These are phyloP conservation scores for Adansonia digitata DNA, from an alignment of 345 rosid species.

Conservation along the genomic window DNA sequence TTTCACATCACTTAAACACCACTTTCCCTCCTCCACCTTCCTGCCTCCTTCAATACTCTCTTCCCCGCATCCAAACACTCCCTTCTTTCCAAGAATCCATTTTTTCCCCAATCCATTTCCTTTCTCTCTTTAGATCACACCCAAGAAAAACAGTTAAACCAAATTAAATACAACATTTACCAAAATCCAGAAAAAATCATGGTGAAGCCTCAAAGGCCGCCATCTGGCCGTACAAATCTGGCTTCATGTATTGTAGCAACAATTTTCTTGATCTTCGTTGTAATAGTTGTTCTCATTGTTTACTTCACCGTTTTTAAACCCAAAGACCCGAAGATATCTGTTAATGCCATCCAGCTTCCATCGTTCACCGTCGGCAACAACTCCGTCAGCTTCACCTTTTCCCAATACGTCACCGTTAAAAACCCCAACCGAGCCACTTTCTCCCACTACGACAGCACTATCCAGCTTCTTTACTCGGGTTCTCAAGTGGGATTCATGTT, in stretches of 20 bases:
- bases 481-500: conserved; percentile 94
- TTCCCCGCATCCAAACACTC: not conserved
- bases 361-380: conserved; percentile 81
- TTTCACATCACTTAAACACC: not conserved
- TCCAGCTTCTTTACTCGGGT: conserved; percentile 88
- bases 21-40: too few relatives aligned
- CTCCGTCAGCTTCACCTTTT: conserved; percentile 83
- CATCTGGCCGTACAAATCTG: conserved; percentile 67
- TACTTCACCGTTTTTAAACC: conserved; percentile 95
- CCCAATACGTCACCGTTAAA: conserved; percentile 77
- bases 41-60: too few relatives aligned
- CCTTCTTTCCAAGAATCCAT: not conserved
- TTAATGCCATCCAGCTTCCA: conserved; percentile 71
- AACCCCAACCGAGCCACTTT: conserved; percentile 86
- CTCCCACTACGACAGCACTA: conserved; percentile 88
- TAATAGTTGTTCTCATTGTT: conserved; percentile 59
- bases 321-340: conserved; percentile 53
- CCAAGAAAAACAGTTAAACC: not conserved
- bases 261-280: conserved; percentile 64
- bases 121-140: not conserved
- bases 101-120: not conserved
- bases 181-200: not conserved
- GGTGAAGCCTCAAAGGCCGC: conserved; percentile 31
- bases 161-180: not conserved
- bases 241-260: conserved; percentile 94